phyloP scores from a whole-genome alignment of 805 yeast genomes.

The Nakazawaea molendinolei region DNA sequence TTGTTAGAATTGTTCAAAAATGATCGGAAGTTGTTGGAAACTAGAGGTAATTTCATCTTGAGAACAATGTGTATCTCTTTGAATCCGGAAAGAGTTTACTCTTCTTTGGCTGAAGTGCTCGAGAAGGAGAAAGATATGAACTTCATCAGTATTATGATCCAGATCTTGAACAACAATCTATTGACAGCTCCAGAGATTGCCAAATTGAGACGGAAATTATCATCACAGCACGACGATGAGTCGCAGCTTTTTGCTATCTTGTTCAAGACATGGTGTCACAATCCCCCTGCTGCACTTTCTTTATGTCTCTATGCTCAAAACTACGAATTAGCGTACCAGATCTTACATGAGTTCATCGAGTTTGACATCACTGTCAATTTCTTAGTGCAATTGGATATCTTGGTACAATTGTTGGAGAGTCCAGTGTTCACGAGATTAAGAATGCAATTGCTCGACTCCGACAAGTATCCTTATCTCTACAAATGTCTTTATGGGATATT shows the following conservation, averaged over 20 bases:
- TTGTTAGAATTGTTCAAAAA: constrained; percentile 62
- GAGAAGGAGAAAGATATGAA: constrained; percentile 53
- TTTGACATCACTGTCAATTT: constrained; percentile 74
- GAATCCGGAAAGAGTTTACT: constrained; percentile 77
- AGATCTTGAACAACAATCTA: constrained; percentile 78
- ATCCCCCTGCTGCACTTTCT: constrained; percentile 82
- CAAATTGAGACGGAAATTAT: constrained; percentile 59
- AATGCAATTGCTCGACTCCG: constrained; percentile 84
- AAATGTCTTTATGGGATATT: constrained; percentile 86
- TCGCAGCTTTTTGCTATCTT: constrained; percentile 65
- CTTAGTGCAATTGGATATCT: constrained; percentile 78
- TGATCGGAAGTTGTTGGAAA: constrained; percentile 60
- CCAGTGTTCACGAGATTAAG: constrained; percentile 87
- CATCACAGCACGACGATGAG: constrained; percentile 37
- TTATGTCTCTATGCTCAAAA: constrained; percentile 81
- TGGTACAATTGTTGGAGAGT: constrained; percentile 86
- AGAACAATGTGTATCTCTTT: constrained; percentile 77
- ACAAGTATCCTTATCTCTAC: constrained; percentile 69
- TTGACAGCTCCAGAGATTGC: constrained; percentile 80
- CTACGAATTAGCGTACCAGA: constrained; percentile 81
- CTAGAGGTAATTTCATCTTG: constrained; percentile 76
- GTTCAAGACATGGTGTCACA: constrained; percentile 88
- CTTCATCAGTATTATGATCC: constrained; percentile 76
- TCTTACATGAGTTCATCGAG: constrained; percentile 73
- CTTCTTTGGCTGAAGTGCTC: constrained; percentile 71